These are phyloP conservation scores for Alternaria novae-zelandiae DNA, from an alignment of 2,329 filamentous ascomycete genomes.

Conservation along the genomic window DNA sequence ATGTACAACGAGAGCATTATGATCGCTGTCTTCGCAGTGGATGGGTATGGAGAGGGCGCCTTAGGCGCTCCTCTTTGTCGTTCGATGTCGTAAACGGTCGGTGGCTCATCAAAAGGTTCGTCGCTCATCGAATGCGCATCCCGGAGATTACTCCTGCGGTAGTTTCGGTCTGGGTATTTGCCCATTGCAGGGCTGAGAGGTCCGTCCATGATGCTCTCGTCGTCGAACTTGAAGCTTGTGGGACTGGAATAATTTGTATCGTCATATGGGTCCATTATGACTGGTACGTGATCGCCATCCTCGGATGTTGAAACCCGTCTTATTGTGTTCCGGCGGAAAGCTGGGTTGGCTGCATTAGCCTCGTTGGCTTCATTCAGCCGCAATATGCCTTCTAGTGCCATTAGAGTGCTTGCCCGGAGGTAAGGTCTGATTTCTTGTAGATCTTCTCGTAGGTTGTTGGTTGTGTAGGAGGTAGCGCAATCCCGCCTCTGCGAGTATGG, in stretches of 20 bases:
- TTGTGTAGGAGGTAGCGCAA: conserved; percentile 7
- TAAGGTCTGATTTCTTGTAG: conserved; percentile 13
- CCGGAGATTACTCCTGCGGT: conserved; percentile 17
- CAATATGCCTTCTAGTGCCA: conserved; percentile 9
- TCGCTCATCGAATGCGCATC: conserved; percentile 12
- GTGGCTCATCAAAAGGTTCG: not conserved
- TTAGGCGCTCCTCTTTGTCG: not conserved
- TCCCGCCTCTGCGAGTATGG: conserved; percentile 2
- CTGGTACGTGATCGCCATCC: conserved; percentile 12
- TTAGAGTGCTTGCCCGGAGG: conserved; percentile 6
- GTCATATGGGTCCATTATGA: conserved; percentile 13
- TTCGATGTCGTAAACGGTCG: not conserved
- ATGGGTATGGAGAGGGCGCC: conserved; percentile 22
- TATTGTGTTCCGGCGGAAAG: not conserved
- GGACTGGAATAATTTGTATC: conserved; percentile 18
- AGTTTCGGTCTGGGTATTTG: conserved; percentile 10
- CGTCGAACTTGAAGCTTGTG: conserved; percentile 2
- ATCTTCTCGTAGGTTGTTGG: conserved; percentile 10
- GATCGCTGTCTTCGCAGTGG: conserved; percentile 31
- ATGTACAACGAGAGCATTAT: conserved; percentile 43
- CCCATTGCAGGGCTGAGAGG: conserved; percentile 11
- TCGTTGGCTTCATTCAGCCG: conserved; percentile 5
- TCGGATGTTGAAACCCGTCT: conserved; percentile 1
- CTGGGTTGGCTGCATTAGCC: not conserved
- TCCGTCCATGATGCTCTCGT: conserved; percentile 16